Conservation (phyloP, 352 stramenopile genomes). For the Saprolegnia diclina region DNA sequence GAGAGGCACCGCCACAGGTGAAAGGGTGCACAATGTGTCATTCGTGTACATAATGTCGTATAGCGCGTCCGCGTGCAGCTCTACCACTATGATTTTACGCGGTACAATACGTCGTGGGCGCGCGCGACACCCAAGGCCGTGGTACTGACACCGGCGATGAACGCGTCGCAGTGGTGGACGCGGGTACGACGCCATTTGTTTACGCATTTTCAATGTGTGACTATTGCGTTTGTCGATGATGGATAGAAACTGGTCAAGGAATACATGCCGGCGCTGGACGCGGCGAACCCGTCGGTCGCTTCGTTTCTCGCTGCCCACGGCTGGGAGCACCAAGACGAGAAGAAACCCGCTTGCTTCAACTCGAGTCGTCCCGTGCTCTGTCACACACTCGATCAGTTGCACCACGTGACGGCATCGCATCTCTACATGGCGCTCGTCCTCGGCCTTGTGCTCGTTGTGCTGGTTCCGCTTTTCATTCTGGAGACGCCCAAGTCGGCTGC, state of each 20-base stretch:
- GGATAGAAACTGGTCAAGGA: conserved; percentile 28
- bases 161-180: conserved; percentile 41
- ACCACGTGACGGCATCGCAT: not conserved
- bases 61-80: conserved; percentile 43
- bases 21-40: not conserved
- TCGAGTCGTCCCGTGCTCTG: conserved; percentile 13
- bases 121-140: conserved; percentile 31
- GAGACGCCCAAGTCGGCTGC: not conserved
- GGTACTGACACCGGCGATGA: conserved; percentile 31
- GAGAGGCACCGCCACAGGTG: conserved; percentile 34
- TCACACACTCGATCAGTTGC: conserved; percentile 1
- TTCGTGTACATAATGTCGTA: conserved; percentile 11
- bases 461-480: not conserved
- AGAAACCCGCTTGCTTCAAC: not conserved
- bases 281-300: conserved; percentile 28
- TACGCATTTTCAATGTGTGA: not conserved
- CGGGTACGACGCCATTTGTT: conserved; percentile 28
- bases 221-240: not conserved
- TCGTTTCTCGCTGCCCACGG: conserved; percentile 27
- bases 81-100: conserved; percentile 87
- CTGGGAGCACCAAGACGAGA: conserved; percentile 4
- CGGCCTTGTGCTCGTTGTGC: not conserved
- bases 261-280: conserved; percentile 32
- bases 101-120: conserved; percentile 57
- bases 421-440: not conserved